Conservation (phyloP, 2,329 filamentous ascomycete species). For the Nemania sp. region DNA sequence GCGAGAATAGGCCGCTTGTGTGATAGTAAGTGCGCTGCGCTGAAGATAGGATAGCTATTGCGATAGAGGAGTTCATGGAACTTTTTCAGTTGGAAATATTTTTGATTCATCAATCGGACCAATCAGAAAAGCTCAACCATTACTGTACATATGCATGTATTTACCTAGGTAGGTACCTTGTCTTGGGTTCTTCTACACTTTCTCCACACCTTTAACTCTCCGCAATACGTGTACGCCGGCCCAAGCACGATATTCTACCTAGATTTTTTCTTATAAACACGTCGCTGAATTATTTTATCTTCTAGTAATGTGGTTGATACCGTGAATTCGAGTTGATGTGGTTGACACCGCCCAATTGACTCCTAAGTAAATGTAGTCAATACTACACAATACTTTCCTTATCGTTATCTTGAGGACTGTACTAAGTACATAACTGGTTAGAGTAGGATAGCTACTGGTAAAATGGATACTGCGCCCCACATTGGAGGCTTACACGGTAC, state of each 20-base stretch:
- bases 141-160: too few species aligned
- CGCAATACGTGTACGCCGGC: too few species aligned
- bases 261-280: too few species aligned
- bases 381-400: too few species aligned
- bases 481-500: not conserved
- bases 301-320: too few species aligned
- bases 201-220: too few species aligned
- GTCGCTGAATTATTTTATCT: too few species aligned
- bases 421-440: not conserved
- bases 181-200: not conserved
- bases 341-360: too few species aligned
- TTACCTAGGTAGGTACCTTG: not conserved
- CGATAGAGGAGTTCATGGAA: not conserved
- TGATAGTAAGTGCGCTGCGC: not conserved
- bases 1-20: not conserved
- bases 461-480: not conserved
- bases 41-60: not conserved
- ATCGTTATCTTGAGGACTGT: not conserved
- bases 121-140: slow-evolving; percentile 32
- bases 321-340: too few species aligned
- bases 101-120: slow-evolving; percentile 23
- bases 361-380: too few species aligned
- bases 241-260: too few species aligned
- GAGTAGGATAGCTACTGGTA: not conserved
- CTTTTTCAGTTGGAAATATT: slow-evolving; percentile 35